Conservation (phyloP, 139 green algal genomes). For the Monoraphidium neglectum region DNA sequence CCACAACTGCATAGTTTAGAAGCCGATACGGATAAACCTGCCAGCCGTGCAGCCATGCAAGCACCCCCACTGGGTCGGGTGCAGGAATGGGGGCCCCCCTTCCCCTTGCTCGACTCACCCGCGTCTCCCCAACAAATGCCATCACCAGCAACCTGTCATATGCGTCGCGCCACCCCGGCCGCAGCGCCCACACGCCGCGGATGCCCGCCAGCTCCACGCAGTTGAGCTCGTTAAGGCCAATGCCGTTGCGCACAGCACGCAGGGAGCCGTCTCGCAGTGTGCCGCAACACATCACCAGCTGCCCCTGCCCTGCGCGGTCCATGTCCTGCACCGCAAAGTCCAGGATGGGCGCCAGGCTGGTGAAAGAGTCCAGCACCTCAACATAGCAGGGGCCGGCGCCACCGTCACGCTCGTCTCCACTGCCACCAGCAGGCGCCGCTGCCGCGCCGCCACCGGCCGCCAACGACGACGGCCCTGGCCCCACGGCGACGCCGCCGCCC, state of each 20-base stretch:
- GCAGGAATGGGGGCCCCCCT: too few relatives aligned
- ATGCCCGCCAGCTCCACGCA: slow-evolving; percentile 66
- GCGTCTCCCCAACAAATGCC: slow-evolving; percentile 91
- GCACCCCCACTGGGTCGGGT: too few relatives aligned
- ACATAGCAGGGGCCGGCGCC: slow-evolving; percentile 34
- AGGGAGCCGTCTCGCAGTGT: slow-evolving; percentile 75
- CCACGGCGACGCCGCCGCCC: too few relatives aligned
- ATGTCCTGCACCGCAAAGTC: slow-evolving; percentile 95
- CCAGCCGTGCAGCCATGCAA: too few relatives aligned
- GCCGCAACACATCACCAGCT: slow-evolving; percentile 93
- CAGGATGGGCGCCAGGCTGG: slow-evolving; percentile 94
- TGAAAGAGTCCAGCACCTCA: slow-evolving; percentile 88
- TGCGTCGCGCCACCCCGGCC: slow-evolving; percentile 49
- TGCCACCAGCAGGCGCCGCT: neutral
- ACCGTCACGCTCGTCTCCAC: neutral
- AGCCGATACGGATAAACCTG: too few relatives aligned
- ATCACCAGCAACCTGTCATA: slow-evolving; percentile 92
- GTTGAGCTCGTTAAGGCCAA: slow-evolving; percentile 95
- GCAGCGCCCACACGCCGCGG: slow-evolving; percentile 92
- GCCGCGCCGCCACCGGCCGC: neutral
- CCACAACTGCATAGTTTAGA: too few relatives aligned
- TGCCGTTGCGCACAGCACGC: slow-evolving; percentile 94
- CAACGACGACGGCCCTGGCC: slow-evolving; percentile 3
- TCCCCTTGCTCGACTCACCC: slow-evolving; percentile 33
- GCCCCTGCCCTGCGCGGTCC: slow-evolving; percentile 93